Percentiles rank a stretch among this genome's conserved stretches.
phyloP scores from a whole-genome alignment of 352 stramenopile genomes.

The Globisporangium barbulae region DNA sequence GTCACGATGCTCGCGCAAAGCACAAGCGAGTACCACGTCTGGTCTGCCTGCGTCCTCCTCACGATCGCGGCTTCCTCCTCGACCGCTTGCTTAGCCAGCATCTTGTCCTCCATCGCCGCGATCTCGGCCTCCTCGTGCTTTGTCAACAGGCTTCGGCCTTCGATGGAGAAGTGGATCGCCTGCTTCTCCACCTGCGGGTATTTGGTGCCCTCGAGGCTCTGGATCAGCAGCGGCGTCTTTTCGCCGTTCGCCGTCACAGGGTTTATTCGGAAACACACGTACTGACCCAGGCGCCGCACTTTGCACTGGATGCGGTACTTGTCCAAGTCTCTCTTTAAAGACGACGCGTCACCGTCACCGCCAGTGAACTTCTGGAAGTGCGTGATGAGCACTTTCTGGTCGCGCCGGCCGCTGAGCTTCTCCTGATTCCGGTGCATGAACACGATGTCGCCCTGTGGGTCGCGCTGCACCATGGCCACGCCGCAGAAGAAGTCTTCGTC shows the following conservation, averaged over 20 bases:
- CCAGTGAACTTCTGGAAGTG: slow-evolving; percentile 78
- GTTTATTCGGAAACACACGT: slow-evolving; percentile 65
- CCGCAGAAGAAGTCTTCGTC: slow-evolving; percentile 67
- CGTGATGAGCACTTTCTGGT: slow-evolving; percentile 60
- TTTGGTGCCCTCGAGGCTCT: slow-evolving; percentile 57
- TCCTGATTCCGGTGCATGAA: slow-evolving; percentile 82
- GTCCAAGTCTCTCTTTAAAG: slow-evolving; percentile 48
- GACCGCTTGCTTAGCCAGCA: slow-evolving; percentile 29
- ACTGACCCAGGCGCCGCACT: slow-evolving; percentile 49
- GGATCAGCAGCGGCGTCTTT: slow-evolving; percentile 43
- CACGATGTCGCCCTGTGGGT: slow-evolving; percentile 64
- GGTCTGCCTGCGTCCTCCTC: slow-evolving; percentile 1
- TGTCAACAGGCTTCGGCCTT: slow-evolving; percentile 56
- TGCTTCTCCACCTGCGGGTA: slow-evolving; percentile 58
- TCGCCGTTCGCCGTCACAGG: slow-evolving; percentile 34
- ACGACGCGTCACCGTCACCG: slow-evolving; percentile 51
- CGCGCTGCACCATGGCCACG: slow-evolving; percentile 77
- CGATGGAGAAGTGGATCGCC: slow-evolving; percentile 78
- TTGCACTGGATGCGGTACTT: slow-evolving; percentile 76
- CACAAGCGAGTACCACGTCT: slow-evolving; percentile 18
- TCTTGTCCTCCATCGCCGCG: slow-evolving; percentile 42
- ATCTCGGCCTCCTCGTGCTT: slow-evolving; percentile 57
- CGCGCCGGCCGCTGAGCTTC: slow-evolving; percentile 62
- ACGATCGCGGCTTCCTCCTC: slow-evolving; percentile 22
- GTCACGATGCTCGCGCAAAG: slow-evolving; percentile 9